These are phyloP conservation scores for Aeminium ludgeri DNA, from an alignment of 495 filamentous ascomycete genomes.

Conservation along the genomic window DNA sequence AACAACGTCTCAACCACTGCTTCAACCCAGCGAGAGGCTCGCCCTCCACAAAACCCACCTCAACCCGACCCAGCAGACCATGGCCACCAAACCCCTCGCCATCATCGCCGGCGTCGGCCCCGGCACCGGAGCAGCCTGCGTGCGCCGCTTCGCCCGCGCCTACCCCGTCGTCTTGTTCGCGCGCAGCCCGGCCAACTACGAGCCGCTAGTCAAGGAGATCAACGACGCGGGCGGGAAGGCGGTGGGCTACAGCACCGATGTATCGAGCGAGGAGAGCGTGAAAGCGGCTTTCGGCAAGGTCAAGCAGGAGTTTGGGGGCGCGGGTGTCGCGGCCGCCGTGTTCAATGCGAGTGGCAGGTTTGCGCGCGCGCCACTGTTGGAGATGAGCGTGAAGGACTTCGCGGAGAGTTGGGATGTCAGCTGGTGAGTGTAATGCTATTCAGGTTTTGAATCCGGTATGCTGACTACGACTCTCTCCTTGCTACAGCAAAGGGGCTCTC, in stretches of 20 bases:
- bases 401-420: conserved; percentile 37
- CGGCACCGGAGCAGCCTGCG: conserved; percentile 47
- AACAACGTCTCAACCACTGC: too few relatives aligned
- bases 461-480: too few relatives aligned
- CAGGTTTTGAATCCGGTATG: too few relatives aligned
- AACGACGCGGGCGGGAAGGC: conserved; percentile 53
- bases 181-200: conserved; percentile 50
- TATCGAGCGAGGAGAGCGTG: conserved; percentile 44
- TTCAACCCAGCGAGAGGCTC: background rate
- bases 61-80: background rate
- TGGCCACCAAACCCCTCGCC: conserved; percentile 35
- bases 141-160: conserved; percentile 44
- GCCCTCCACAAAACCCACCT: background rate
- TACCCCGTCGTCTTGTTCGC: conserved; percentile 66
- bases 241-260: conserved; percentile 60
- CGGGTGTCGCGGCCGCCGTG: conserved; percentile 39
- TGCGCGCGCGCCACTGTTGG: conserved; percentile 66
- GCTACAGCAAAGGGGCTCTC: conserved; percentile 42
- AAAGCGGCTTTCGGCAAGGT: conserved; percentile 49
- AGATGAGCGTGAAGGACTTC: conserved; percentile 49
- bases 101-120: conserved; percentile 59
- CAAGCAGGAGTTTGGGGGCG: conserved; percentile 35
- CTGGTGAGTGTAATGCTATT: conserved; percentile 42
- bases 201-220: conserved; percentile 53
- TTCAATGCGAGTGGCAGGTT: conserved; percentile 65